Base-by-base conservation (phyloP, 164 flowering plant genomes). In the Hamamelis virginiana region DNA sequence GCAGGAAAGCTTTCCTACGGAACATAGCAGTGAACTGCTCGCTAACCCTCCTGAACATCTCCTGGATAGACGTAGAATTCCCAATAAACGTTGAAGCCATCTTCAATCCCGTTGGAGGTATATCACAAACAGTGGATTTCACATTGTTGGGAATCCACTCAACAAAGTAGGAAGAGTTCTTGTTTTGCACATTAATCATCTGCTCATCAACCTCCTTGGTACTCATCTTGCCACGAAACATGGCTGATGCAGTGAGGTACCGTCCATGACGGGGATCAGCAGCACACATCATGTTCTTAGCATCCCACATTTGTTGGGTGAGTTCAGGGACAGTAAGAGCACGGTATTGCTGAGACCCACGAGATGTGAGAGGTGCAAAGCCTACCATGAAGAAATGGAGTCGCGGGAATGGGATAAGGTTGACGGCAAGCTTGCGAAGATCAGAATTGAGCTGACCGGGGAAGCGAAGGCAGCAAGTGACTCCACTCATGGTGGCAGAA, bases 21-120 rank as follows among this genome's bases (percentile, higher is more conserved):
- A 82, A 82, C 85, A 82, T 82, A 38, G 83, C 83, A n/a, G 85
- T 82, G 66, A 82, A 82, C 41, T 82, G 85, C 81, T 80, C 85
- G 9, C 83, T 80, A 9, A 82, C 85, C 33, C 85, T 71, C 68
- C 85, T 62, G 72, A 79, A 79, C 82, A 79, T 79, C 72, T 78
- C 81, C 68, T 75, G 78, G 14, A 75, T 75, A 9, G 77, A 79
- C 4, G 82, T 79, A 1, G 82, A 79, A 75, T 82, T 82, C 16
- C 85, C 85, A 45, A 82, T 77, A 28, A 82, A 82, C 22, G 85
- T 82, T 1, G 85, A 77, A 0, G 85, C 81, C 83, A 82, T 82
- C 53, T 75, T 80, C 78, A 82, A 69, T 25, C 85, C 85, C 9
- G 76, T 82, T 0, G 85, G 85, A 15, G 85, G 83, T 25, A 82